phyloP scores from a whole-genome alignment of 2,329 filamentous ascomycete species.

The Ophiocordyceps camponoti-leonardi region DNA sequence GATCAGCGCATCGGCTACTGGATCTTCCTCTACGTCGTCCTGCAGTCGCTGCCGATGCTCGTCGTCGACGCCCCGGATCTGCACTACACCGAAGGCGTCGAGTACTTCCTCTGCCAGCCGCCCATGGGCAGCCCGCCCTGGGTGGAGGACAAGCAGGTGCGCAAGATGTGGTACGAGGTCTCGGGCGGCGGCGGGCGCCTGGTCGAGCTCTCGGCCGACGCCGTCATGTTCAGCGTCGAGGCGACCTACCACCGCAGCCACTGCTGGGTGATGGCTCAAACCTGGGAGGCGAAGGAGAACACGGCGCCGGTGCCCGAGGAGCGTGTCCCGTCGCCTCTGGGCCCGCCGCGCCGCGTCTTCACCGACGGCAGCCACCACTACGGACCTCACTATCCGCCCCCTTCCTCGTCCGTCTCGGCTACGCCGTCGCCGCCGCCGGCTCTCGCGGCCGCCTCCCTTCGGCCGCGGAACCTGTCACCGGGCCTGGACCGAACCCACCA shows the following conservation, averaged over 20 bases:
- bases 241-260: slow-evolving; percentile 41
- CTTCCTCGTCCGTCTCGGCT: slow-evolving; percentile 5
- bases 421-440: slow-evolving; percentile 12
- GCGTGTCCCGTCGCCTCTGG: slow-evolving; percentile 18
- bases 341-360: slow-evolving; percentile 20
- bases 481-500: slow-evolving; percentile 15
- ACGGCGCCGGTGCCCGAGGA: slow-evolving; percentile 11
- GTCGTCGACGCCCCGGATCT: slow-evolving; percentile 60
- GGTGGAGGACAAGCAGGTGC: slow-evolving; percentile 46
- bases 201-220: slow-evolving; percentile 41
- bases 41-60: slow-evolving; percentile 63
- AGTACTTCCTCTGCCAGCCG: slow-evolving; percentile 68
- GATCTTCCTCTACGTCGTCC: slow-evolving; percentile 64
- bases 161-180: slow-evolving; percentile 59
- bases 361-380: slow-evolving; percentile 12
- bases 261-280: slow-evolving; percentile 35
- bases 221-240: slow-evolving; percentile 43
- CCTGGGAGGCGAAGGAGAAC: slow-evolving; percentile 25
- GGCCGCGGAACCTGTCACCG: slow-evolving; percentile 21
- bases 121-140: slow-evolving; percentile 58
- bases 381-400: slow-evolving; percentile 6
- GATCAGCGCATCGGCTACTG: slow-evolving; percentile 63
- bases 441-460: slow-evolving; percentile 11
- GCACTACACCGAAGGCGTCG: slow-evolving; percentile 51
- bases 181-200: slow-evolving; percentile 39